A percentile compares a stretch with the other conserved stretches of the same genome.
phyloP scores from a whole-genome alignment of 2,329 filamentous ascomycete genomes.

The Claviceps spartinae region DNA sequence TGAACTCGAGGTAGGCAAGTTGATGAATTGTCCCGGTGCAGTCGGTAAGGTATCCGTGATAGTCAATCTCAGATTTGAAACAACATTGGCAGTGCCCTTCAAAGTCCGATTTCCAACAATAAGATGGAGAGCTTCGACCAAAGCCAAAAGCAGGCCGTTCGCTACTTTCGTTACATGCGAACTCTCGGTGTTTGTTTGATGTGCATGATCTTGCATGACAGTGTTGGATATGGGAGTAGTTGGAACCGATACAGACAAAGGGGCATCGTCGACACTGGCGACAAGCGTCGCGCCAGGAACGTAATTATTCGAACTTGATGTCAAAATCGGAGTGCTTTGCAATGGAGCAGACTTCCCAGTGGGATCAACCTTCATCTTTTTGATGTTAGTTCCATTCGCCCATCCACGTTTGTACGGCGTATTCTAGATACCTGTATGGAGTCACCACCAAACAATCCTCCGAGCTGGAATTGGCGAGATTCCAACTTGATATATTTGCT shows the following conservation, averaged over 20 bases:
- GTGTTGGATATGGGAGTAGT: background rate
- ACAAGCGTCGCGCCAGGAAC: background rate
- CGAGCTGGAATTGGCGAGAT: constrained; percentile 15
- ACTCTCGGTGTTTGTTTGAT: background rate
- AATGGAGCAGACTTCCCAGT: background rate
- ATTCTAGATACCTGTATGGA: constrained; percentile 7
- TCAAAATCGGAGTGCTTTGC: background rate
- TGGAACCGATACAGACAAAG: background rate
- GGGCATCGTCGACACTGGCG: too few relatives aligned
- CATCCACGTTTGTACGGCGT: background rate
- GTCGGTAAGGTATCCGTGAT: background rate
- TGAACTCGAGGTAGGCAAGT: background rate
- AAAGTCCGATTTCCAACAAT: background rate
- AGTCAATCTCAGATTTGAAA: background rate
- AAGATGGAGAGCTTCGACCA: constrained; percentile 8
- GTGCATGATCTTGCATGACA: background rate
- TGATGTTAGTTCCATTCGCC: background rate
- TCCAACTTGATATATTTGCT: constrained; percentile 1
- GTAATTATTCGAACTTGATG: background rate
- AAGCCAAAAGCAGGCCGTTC: constrained; percentile 6
- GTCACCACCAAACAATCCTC: constrained; percentile 8
- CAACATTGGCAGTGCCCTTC: background rate
- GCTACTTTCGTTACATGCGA: background rate
- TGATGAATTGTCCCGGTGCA: background rate
- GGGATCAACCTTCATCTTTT: background rate